Conservation (phyloP, 805 yeast genomes). For the Sugiyamaella valdiviana region DNA sequence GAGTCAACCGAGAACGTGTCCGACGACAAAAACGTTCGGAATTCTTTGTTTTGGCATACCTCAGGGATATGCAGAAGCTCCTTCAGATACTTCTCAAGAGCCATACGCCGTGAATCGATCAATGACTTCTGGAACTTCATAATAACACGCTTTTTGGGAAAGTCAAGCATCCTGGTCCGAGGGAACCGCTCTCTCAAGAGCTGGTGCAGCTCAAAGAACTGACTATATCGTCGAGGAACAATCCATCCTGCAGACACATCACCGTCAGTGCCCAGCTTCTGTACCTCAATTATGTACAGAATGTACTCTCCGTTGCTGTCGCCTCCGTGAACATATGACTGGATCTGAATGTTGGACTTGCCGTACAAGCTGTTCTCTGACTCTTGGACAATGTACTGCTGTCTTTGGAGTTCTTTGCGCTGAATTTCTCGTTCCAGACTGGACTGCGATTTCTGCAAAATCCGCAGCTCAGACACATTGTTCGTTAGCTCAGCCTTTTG, state of each 20-base stretch:
- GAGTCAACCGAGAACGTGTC: constrained; percentile 43
- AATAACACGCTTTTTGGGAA: constrained; percentile 54
- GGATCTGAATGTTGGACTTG: constrained; percentile 32
- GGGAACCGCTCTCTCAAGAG: constrained; percentile 52
- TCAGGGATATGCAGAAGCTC: constrained; percentile 53
- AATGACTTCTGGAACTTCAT: constrained; percentile 62
- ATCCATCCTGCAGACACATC: constrained; percentile 71
- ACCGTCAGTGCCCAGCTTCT: constrained; percentile 40
- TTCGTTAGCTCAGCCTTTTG: constrained; percentile 81
- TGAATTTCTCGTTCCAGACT: constrained; percentile 69
- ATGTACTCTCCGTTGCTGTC: constrained; percentile 57
- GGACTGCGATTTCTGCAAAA: constrained; percentile 59
- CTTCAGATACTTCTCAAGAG: constrained; percentile 57
- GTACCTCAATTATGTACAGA: constrained; percentile 72
- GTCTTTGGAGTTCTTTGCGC: constrained; percentile 64
- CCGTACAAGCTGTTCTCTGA: constrained; percentile 71
- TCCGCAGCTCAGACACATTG: constrained; percentile 59
- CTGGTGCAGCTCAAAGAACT: constrained; percentile 66
- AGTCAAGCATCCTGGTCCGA: constrained; percentile 42
- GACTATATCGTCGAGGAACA: constrained; percentile 83
- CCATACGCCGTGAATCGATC: constrained; percentile 55
- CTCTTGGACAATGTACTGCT: constrained; percentile 78
- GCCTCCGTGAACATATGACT: constrained; percentile 43
- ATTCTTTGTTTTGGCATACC: constrained; percentile 66
- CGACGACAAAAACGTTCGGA: constrained; percentile 73